Base-by-base conservation (phyloP, 768 basidiomycete species). In the Crassisporium funariophilum region DNA sequence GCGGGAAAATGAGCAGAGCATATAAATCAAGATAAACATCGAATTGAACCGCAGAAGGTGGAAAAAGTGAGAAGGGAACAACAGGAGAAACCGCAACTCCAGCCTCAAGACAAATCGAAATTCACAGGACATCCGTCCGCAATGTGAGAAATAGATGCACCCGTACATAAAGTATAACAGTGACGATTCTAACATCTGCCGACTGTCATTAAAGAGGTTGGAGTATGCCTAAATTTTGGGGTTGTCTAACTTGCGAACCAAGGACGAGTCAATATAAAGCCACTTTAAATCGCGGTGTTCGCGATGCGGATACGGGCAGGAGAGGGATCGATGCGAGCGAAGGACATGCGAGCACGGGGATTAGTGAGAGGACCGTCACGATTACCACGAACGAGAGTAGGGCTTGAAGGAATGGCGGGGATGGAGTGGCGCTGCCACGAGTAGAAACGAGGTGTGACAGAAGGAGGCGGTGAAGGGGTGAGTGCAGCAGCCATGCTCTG, bases 381-480 rank as follows among this genome's bases (percentile, higher is more conserved):
- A 44, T 54, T 63, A 59, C 48, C 59, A 7, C 51, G 66, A 49
- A 44, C 57, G 50, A 57, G 64, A 46, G 62, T 64, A 8, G 67
- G 79, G 35, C 69, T 73, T 20, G 50, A 41, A 31, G 62, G 67
- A 47, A 59, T 59, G 43, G 60, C 56, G 44, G 64, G 63, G 15
- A 62, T 47, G 34, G 61, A 44, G 35, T 60, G 62, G n/a, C 36
- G 55, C 35, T 61, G 66, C 83, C 83, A 84, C 1, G 75, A 67
- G 59, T 83, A 83, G 22, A 83, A 66, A 31, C 78, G 72, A 6
- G 82, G 83, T 1, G 82, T 78, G 41, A 76, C 74, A 5, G 77
- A 64, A 0, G 79, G 79, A 5, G 81, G 69, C 4, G 82, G 78
- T 2, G 82, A 82, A 20, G 81, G 79, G n/a, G 71, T 64, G 19